Conservation (phyloP, 2,329 filamentous ascomycete genomes). For the Clonostachys rhizophaga region DNA sequence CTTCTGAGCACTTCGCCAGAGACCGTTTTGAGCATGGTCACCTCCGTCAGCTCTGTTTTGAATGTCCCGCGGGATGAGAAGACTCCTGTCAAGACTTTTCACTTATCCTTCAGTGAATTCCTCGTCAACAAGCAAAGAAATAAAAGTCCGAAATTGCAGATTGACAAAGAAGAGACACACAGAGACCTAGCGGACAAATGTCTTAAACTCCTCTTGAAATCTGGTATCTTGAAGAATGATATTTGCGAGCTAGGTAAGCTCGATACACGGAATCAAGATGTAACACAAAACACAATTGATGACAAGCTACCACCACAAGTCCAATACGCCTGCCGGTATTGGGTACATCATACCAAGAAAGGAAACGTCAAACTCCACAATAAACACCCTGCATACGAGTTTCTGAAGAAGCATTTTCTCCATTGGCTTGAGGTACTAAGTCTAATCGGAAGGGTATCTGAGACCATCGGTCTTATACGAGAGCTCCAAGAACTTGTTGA, state of each 20-base stretch:
- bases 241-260: not conserved
- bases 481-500: no score
- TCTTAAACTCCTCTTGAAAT: not conserved
- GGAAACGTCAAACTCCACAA: not conserved
- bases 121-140: not conserved
- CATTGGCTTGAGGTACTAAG: not conserved
- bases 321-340: conserved; percentile 1
- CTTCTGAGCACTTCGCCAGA: not conserved
- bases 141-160: not conserved
- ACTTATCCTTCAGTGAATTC: conserved; percentile 1
- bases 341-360: not conserved
- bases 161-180: not conserved
- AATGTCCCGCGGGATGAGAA: not conserved
- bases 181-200: not conserved
- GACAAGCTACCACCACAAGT: not conserved
- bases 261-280: not conserved
- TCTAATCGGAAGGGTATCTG: not conserved
- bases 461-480: not conserved
- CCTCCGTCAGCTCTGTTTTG: not conserved
- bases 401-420: not conserved
- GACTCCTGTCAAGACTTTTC: not conserved
- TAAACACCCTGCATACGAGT: not conserved
- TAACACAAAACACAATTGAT: not conserved
- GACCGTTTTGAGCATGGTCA: not conserved
- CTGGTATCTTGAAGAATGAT: not conserved